phyloP scores from a whole-genome alignment of 306 rosid genomes.

The Vigna mungo region DNA sequence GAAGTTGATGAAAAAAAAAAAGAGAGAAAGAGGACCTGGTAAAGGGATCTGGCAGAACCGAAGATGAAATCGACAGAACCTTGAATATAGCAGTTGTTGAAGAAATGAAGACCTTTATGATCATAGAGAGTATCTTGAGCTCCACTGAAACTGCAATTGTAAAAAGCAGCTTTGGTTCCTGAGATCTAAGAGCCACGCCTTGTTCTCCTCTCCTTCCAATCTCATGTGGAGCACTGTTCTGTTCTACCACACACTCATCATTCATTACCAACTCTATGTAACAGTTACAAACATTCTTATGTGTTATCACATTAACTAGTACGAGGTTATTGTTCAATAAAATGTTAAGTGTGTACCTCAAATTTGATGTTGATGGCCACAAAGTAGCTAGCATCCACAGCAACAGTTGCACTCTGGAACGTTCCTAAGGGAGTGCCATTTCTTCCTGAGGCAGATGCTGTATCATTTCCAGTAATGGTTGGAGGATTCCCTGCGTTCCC shows the following conservation, averaged over 20 bases:
- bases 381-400: conserved; percentile 67
- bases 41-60: conserved; percentile 72
- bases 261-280: too few relatives aligned
- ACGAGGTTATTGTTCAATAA: background rate
- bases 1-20: too few relatives aligned
- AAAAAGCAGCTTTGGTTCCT: conserved; percentile 72
- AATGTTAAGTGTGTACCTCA: conserved; percentile 55
- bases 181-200: conserved; percentile 71
- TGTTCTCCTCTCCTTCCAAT: conserved; percentile 60
- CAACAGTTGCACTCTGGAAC: conserved; percentile 71
- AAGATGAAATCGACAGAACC: conserved; percentile 86
- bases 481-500: conserved; percentile 61
- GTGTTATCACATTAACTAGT: too few relatives aligned
- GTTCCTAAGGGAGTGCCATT: conserved; percentile 61
- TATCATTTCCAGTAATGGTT: conserved; percentile 74
- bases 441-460: conserved; percentile 49
- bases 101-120: conserved; percentile 80
- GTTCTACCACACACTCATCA: conserved; percentile 8
- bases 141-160: conserved; percentile 72
- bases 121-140: conserved; percentile 78
- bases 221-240: conserved; percentile 67
- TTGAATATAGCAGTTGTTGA: conserved; percentile 67
- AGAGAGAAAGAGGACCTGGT: conserved; percentile 49
- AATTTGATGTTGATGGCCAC: conserved; percentile 71
- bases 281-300: too few relatives aligned